Base-by-base conservation (phyloP, 768 basidiomycete species). In the Gyrodon lividus region DNA sequence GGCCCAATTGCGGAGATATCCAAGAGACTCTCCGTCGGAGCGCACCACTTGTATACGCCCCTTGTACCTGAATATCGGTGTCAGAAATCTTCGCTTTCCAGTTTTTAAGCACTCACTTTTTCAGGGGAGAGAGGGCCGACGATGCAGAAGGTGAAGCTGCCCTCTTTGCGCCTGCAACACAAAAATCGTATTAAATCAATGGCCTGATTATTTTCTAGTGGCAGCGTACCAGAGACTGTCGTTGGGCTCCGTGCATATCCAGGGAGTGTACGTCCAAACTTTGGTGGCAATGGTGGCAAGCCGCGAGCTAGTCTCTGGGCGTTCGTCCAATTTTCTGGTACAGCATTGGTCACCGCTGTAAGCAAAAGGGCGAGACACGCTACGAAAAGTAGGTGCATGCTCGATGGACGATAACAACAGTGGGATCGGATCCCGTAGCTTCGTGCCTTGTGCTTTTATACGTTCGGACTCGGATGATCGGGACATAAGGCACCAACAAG, bases 271-370 rank as follows among this genome's bases (percentile, higher is more conserved):
- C 68, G 66, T 35, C 59, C 63, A 48, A 73, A 73, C 38, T 62
- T 66, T 34, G 57, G 54, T 9, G 69, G 71, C 23, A 68, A 63
- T 2, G 74, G 73, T 28, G 74, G 71, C n/a, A 78, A 66, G 9
- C 76, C 76, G 43, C 74, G 71, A 30, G 77, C 75, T 51, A 79
- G 59, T 38, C 77, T 70, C 52, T 77, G 69, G 17, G 64, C 74
- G 54, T 77, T 78, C 10, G 75, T 75, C 55, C 69, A 71, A 14
- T 51, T 43, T 24, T 55, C 37, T 23, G 69, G 55, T n/a, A 54
- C 56, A 38, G 55, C 55, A 16, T 46, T 43, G 28, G 48, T 63
- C 44, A 57, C 56, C 28, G 60, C 56, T 13, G 59, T 53, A 49
- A 61, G 45, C 28, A 60, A 24, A n/a, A 61, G 57, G 30, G 72